Percentiles rank a stretch among this genome's conserved stretches.
Evolutionary conservation across 2,329 filamentous ascomycete genomes (phyloP).

Genomic region (Elsinoe batatas): DNA sequence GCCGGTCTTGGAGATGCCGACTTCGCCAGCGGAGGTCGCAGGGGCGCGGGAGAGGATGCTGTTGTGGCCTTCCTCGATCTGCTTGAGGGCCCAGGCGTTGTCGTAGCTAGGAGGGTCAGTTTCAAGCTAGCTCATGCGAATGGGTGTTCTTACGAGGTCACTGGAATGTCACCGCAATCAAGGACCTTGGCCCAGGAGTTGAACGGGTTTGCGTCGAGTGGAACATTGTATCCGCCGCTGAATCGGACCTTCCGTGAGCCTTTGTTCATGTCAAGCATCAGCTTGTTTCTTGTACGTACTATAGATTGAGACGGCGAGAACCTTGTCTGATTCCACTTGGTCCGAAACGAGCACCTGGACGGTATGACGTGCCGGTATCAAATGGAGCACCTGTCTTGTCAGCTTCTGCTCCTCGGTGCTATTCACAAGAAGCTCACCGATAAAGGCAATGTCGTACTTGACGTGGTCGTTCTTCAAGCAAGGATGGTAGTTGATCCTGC

Average conservation of each 20-base stretch:
- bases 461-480: conserved; percentile 61
- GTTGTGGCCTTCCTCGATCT: conserved; percentile 80
- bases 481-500: conserved; percentile 65
- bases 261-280: conserved; percentile 23
- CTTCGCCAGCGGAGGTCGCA: conserved; percentile 55
- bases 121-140: neutral
- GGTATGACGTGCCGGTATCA: conserved; percentile 76
- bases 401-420: neutral
- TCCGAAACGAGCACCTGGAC: conserved; percentile 74
- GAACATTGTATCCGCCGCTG: conserved; percentile 81
- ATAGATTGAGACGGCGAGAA: conserved; percentile 74
- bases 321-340: conserved; percentile 79
- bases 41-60: conserved; percentile 61
- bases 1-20: conserved; percentile 59
- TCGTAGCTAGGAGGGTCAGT: conserved; percentile 51
- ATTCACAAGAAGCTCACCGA: conserved; percentile 43
- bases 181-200: conserved; percentile 69
- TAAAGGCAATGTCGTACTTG: conserved; percentile 76
- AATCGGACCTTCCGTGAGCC: conserved; percentile 43
- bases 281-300: conserved; percentile 49
- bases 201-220: conserved; percentile 69
- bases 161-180: conserved; percentile 76
- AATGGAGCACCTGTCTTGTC: conserved; percentile 58
- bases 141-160: conserved; percentile 56
- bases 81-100: conserved; percentile 68